phyloP scores from a whole-genome alignment of 495 filamentous ascomycete genomes.

The Aspergillus cavernicola region DNA sequence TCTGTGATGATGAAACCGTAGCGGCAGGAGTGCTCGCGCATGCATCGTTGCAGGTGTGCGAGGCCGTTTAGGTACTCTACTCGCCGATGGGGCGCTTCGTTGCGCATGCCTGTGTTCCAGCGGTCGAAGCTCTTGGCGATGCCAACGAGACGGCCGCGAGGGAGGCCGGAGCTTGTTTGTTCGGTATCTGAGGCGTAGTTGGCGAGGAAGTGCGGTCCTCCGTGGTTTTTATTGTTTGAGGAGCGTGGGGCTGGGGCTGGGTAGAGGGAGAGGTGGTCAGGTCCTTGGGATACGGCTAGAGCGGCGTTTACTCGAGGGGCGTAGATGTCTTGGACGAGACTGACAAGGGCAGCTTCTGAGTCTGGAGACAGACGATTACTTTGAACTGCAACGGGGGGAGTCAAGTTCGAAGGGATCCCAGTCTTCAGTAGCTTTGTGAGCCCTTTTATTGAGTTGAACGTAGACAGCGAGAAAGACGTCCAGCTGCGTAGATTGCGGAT shows the following conservation, averaged over 20 bases:
- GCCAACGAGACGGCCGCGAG: constrained; percentile 77
- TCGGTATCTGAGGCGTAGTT: constrained; percentile 71
- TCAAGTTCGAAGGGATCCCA: constrained; percentile 58
- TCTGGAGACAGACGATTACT: constrained; percentile 61
- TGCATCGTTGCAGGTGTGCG: constrained; percentile 76
- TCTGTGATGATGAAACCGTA: constrained; percentile 96
- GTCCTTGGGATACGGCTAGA: constrained; percentile 62
- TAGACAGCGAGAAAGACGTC: constrained; percentile 67
- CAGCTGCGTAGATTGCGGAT: constrained; percentile 81
- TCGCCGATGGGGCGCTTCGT: constrained; percentile 70
- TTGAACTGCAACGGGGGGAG: constrained; percentile 54
- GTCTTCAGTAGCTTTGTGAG: constrained; percentile 72
- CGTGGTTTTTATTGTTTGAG: constrained; percentile 47
- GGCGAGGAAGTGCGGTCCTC: constrained; percentile 59
- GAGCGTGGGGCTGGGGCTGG: constrained; percentile 51
- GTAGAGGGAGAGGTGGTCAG: constrained; percentile 56
- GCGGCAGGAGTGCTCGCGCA: constrained; percentile 88
- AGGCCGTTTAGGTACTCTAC: constrained; percentile 84
- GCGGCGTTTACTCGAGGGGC: constrained; percentile 77
- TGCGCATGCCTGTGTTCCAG: constrained; percentile 92
- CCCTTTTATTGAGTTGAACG: constrained; percentile 68
- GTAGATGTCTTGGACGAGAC: constrained; percentile 65
- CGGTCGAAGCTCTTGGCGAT: constrained; percentile 84
- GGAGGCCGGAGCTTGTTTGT: constrained; percentile 65
- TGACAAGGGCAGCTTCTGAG: constrained; percentile 66